Evolutionary conservation across 1,139 yeast genomes (phyloP), one percentile per base, ranked within the genome.

Genomic region (Taphrina flavorubra): DNA sequence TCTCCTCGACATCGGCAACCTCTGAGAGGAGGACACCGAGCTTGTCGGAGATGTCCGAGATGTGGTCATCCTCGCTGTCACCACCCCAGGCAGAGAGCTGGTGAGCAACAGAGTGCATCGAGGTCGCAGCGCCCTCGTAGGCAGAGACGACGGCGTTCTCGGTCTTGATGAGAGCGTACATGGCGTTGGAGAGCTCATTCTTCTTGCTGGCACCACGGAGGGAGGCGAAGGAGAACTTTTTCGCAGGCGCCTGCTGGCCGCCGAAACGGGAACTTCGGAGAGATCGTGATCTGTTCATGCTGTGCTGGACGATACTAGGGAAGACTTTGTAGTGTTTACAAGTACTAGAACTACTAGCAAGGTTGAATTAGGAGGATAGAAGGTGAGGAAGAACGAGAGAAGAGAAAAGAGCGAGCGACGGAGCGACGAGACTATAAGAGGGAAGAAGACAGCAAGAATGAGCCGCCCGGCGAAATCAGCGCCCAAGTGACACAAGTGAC

Each of bases 1-100:
- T 92, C 80, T 89, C 95, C 80, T 90, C 96, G 77, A 89, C 83
- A 80, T 89, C 95, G 80, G 94, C 96, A 77, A 89, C 81, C 80
- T 90, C 96, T 78, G 85, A 88, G 73, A 89, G 84, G 72, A 90
- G 82, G 70, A 89, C 95, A 76, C 96, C 96, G 77, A 89, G 83
- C 79, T 90, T 90, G 79, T 90, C 96, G 72, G 95, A 88, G 73
- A 90, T 87, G 79, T 90, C 96, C 69, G 89, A 84, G 69, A 90
- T 90, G 76, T 71, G 72, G 25, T 89, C 94, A 77, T 89, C 95
- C 76, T 89, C 95, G 76, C 89, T 88, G 74, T 85, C 87, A 76
- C 87, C 90, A 81, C 96, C 96, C 96, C 96, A 90, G 14, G 64
- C 64, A 40, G 92, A 87, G 77, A 89, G 83, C 80, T 89, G 95